phyloP scores from a whole-genome alignment of 768 basidiomycete genomes.

The button mushroom (Agaricus bisporus) region DNA sequence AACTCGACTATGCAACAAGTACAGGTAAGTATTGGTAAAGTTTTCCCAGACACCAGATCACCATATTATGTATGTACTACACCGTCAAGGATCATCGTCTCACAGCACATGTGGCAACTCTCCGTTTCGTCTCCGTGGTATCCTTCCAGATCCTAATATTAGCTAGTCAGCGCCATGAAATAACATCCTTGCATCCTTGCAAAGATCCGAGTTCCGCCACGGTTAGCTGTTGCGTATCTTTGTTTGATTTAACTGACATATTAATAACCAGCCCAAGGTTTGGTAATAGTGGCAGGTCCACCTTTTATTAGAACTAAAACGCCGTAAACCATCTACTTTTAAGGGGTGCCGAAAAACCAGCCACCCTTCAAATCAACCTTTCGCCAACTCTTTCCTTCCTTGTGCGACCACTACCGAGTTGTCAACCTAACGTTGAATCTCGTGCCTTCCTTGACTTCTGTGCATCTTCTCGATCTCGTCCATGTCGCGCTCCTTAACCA shows the following conservation, averaged over 20 bases:
- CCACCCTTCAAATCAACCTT: background rate
- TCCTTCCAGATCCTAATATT: background rate
- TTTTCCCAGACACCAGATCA: background rate
- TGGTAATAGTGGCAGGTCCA: background rate
- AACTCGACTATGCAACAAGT: background rate
- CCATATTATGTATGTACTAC: background rate
- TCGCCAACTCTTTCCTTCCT: background rate
- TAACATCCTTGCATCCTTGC: background rate
- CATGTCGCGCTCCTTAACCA: constrained; percentile 9
- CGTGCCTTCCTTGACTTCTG: background rate
- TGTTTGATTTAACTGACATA: background rate
- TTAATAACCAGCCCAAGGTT: constrained; percentile 8
- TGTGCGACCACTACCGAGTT: background rate
- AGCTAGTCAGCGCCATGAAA: background rate
- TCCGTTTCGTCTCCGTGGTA: background rate
- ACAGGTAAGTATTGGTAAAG: too few relatives aligned
- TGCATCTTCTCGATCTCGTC: background rate
- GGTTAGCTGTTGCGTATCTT: too few relatives aligned
- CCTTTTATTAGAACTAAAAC: background rate
- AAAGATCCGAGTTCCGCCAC: background rate
- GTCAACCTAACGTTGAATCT: background rate
- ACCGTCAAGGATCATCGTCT: background rate
- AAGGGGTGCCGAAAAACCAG: background rate
- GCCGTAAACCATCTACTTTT: constrained; percentile 1
- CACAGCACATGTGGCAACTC: background rate